phyloP scores from a whole-genome alignment of 345 rosid species.

The Populus alba region DNA sequence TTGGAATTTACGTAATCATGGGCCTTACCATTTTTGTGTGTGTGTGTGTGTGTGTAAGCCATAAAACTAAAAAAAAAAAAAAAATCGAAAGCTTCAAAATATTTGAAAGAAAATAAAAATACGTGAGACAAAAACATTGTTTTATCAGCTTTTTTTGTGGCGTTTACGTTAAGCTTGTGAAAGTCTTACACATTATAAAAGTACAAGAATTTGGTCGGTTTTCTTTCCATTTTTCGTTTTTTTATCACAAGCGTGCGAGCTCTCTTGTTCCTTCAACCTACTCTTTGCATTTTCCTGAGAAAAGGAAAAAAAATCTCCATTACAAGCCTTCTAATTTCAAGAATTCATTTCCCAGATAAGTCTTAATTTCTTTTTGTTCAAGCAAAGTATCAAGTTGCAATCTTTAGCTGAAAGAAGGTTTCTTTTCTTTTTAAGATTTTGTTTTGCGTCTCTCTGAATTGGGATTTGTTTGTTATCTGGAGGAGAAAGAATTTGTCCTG shows the following conservation, averaged over 20 bases:
- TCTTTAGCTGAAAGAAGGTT: constrained; percentile 10
- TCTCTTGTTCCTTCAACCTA: constrained; percentile 2
- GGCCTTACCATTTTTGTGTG: background rate
- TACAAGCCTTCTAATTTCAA: constrained; percentile 2
- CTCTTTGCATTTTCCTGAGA: constrained; percentile 13
- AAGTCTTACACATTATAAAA: constrained; percentile 26
- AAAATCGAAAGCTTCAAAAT: background rate
- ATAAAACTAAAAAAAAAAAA: background rate
- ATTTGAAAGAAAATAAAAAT: background rate
- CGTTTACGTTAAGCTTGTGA: constrained; percentile 46
- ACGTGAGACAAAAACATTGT: background rate
- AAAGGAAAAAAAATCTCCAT: background rate
- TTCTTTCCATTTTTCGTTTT: constrained; percentile 9
- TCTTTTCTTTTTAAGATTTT: background rate
- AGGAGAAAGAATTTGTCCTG: constrained; percentile 23
- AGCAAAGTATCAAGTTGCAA: constrained; percentile 3
- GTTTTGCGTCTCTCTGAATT: constrained; percentile 34
- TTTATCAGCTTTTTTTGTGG: constrained; percentile 25
- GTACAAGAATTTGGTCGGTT: background rate
- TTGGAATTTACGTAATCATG: constrained; percentile 31
- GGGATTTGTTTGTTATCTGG: constrained; percentile 31
- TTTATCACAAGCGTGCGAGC: constrained; percentile 2
- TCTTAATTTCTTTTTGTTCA: constrained; percentile 1
- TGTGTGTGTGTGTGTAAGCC: background rate
- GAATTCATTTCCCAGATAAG: constrained; percentile 27